Base-by-base conservation (phyloP, 2,329 filamentous ascomycete genomes). In the Trichoderma sp. region DNA sequence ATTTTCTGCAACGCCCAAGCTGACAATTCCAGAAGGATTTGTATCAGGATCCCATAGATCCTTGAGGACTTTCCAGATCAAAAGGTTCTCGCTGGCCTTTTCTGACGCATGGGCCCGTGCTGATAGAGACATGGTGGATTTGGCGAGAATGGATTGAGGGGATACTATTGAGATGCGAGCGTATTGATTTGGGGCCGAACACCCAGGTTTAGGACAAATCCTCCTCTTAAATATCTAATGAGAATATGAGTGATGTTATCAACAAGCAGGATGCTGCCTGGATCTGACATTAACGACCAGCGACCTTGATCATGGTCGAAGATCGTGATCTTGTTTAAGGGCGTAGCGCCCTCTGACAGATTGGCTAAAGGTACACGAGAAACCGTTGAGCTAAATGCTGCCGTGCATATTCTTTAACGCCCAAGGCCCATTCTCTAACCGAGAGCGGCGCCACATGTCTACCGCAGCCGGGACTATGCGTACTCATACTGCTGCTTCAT, bases 1-100 rank as follows among this genome's bases (percentile, higher is more conserved):
- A 71, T 86, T 86, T 73, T 87, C 85, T 6, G 85, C 85, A 1
- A 86, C 78, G 0, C 85, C 84, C 0, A 87, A 76, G 67, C 81
- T 85, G 35, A 86, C 76, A 70, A 82, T 84, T n/a, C 84, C 84
- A 10, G 75, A 71, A 0, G 81, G 79, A 58, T 83, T 83, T 2
- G 75, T 72, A 3, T 73, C 63, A 0, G 81, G 79, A 66, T 83
- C 72, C 78, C 81, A 87, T 4, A 81, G 73, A 68, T 86, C 78
- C 8, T 76, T 74, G 31, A 85, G 73, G 55, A 86, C 78, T 14
- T 83, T 78, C 82, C 83, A 84, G 60, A 69, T 65, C 3, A 47
- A 31, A 19, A 69, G 43, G 14, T 27, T 33, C 14, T 64, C 31
- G 14, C 61, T 31, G 13, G 33, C 33, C 56, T 66, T 55, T 60